A percentile compares a stretch with the other conserved stretches of the same genome.
phyloP scores from a whole-genome alignment of 306 rosid genomes.

The Sindora glabra region DNA sequence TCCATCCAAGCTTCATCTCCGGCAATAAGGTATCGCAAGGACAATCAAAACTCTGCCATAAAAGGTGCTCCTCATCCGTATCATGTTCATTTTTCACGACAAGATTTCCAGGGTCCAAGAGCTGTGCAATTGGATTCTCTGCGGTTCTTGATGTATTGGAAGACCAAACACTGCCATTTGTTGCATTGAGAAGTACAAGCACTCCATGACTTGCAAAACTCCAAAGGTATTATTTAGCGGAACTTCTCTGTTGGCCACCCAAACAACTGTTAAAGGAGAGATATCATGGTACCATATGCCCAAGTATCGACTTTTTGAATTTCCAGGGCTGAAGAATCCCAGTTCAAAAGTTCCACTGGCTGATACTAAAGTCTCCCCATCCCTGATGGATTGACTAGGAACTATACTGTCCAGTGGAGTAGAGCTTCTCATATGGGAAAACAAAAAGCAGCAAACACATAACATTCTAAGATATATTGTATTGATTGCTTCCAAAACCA shows the following conservation, averaged over 20 bases:
- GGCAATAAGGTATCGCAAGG: too few species aligned
- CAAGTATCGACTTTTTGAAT: too few species aligned
- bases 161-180: neutral
- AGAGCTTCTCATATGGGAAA: neutral
- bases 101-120: neutral
- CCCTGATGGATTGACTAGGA: neutral
- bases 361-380: neutral
- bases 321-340: too few species aligned
- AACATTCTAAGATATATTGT: too few species aligned
- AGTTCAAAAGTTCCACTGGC: neutral
- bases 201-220: neutral
- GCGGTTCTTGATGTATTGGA: neutral
- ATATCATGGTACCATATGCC: too few species aligned
- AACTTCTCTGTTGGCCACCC: too few species aligned
- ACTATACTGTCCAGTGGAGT: neutral
- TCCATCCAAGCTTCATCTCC: too few species aligned
- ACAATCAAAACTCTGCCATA: too few species aligned
- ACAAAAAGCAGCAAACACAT: too few species aligned
- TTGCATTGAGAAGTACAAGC: neutral
- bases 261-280: too few species aligned
- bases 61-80: too few species aligned
- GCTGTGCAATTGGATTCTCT: neutral
- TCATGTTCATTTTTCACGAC: neutral
- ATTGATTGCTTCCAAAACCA: too few species aligned
- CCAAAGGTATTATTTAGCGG: neutral